Percentiles rank a stretch among this genome's conserved stretches.
Conservation (phyloP, 768 basidiomycete species). For the Mycena leptocephala region DNA sequence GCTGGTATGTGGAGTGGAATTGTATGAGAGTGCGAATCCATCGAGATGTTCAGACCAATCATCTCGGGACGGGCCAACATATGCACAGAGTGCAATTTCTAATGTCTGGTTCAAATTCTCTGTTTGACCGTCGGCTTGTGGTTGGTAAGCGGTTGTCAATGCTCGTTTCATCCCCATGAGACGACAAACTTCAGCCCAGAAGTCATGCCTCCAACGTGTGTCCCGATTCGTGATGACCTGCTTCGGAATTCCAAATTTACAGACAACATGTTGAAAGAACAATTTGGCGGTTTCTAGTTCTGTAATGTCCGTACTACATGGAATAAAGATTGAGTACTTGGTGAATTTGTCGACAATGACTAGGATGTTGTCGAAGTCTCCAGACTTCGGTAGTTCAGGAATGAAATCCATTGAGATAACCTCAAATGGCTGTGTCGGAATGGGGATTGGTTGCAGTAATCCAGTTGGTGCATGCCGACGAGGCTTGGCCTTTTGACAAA, state of each 20-base stretch:
- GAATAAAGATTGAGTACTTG: not conserved
- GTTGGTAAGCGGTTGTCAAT: not conserved
- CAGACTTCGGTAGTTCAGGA: not conserved
- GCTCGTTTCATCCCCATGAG: slow-evolving; percentile 11
- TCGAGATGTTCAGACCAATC: not conserved
- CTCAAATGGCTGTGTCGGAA: not conserved
- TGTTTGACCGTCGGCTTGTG: not conserved
- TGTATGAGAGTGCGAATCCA: not conserved
- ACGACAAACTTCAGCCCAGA: not conserved
- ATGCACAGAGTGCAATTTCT: not conserved
- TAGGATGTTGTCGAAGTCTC: not conserved
- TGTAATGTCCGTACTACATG: not conserved
- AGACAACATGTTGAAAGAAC: not conserved
- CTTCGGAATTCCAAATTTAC: not conserved
- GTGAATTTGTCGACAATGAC: not conserved
- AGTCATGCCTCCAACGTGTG: not conserved
- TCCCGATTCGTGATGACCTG: not conserved
- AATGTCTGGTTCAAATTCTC: not conserved
- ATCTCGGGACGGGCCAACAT: not conserved
- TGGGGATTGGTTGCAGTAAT: not conserved
- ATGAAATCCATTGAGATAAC: not conserved
- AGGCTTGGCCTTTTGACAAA: not conserved
- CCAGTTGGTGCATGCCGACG: not conserved
- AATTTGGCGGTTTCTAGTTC: not conserved
- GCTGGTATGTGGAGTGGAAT: not conserved